phyloP scores from a whole-genome alignment of 106 monocot species.

The Dioscorea dumetorum region DNA sequence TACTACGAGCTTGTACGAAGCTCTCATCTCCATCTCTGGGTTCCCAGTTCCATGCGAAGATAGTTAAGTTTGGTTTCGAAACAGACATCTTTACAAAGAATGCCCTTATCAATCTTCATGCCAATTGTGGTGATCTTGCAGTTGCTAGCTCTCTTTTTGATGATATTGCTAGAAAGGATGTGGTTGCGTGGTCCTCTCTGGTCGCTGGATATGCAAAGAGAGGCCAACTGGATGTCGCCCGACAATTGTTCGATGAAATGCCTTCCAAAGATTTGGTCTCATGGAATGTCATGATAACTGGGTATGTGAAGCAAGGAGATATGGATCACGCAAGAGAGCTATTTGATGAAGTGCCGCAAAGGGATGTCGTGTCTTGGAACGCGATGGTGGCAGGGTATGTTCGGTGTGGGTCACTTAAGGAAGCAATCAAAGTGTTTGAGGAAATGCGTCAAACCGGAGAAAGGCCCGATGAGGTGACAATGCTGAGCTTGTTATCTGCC shows the following conservation, averaged over 20 bases:
- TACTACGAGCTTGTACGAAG: slow-evolving; percentile 50
- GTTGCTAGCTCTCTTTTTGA: slow-evolving; percentile 37
- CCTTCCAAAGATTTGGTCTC: slow-evolving; percentile 56
- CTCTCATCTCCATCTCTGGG: slow-evolving; percentile 26
- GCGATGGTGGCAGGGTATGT: slow-evolving; percentile 69
- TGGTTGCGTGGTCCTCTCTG: slow-evolving; percentile 58
- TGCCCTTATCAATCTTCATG: slow-evolving; percentile 58
- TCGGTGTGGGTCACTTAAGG: slow-evolving; percentile 16
- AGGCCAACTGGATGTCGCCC: slow-evolving; percentile 33
- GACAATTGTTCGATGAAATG: slow-evolving; percentile 47
- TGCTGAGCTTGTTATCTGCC: slow-evolving; percentile 44
- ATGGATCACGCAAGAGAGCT: slow-evolving; percentile 47
- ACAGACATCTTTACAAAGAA: slow-evolving; percentile 36
- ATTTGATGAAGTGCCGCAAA: slow-evolving; percentile 35
- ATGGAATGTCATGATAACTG: slow-evolving; percentile 78
- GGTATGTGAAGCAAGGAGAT: slow-evolving; percentile 39
- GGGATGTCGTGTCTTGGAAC: slow-evolving; percentile 75
- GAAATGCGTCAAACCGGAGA: slow-evolving; percentile 38
- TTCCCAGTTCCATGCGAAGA: slow-evolving; percentile 42
- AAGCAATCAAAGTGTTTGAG: slow-evolving; percentile 50
- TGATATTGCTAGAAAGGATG: slow-evolving; percentile 22
- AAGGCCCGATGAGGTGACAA: slow-evolving; percentile 51
- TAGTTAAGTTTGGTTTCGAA: slow-evolving; percentile 32
- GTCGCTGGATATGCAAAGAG: slow-evolving; percentile 48
- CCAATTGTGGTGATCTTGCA: slow-evolving; percentile 44